Conservation (phyloP, 345 rosid species). For the Gossypioides kirkii region DNA sequence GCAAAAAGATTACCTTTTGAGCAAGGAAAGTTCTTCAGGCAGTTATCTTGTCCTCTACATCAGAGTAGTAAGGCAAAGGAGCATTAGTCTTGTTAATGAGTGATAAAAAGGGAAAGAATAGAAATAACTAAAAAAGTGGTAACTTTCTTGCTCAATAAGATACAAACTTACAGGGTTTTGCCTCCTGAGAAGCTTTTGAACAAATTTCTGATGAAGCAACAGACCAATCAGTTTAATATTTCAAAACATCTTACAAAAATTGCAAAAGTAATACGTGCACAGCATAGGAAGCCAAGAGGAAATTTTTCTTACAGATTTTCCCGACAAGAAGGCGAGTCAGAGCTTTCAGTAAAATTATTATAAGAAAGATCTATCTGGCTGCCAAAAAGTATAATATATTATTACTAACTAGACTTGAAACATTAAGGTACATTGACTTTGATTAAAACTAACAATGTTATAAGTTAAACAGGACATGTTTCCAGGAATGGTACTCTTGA, state of each 20-base stretch:
- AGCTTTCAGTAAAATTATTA: constrained; percentile 31
- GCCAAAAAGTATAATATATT: constrained; percentile 15
- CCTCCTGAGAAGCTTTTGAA: constrained; percentile 12
- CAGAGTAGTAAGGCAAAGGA: background rate
- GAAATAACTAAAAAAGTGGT: background rate
- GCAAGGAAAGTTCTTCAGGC: constrained; percentile 14
- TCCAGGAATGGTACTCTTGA: background rate
- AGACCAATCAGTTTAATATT: background rate
- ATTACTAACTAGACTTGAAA: background rate
- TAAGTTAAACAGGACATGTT: background rate
- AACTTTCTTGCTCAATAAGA: background rate
- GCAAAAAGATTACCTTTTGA: constrained; percentile 14
- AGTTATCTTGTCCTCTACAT: constrained; percentile 8
- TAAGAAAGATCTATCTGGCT: constrained; percentile 47
- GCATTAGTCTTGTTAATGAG: background rate
- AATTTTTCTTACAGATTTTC: constrained; percentile 30
- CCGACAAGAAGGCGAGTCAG: constrained; percentile 28
- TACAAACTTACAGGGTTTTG: constrained; percentile 13
- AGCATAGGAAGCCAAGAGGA: background rate
- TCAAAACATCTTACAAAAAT: background rate
- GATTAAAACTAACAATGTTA: background rate
- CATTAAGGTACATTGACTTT: background rate
- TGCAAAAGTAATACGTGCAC: background rate
- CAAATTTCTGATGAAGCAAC: constrained; percentile 30
- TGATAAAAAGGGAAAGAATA: background rate